phyloP scores from a whole-genome alignment of 2,329 filamentous ascomycete genomes.

The Tolypocladium inflatum region DNA sequence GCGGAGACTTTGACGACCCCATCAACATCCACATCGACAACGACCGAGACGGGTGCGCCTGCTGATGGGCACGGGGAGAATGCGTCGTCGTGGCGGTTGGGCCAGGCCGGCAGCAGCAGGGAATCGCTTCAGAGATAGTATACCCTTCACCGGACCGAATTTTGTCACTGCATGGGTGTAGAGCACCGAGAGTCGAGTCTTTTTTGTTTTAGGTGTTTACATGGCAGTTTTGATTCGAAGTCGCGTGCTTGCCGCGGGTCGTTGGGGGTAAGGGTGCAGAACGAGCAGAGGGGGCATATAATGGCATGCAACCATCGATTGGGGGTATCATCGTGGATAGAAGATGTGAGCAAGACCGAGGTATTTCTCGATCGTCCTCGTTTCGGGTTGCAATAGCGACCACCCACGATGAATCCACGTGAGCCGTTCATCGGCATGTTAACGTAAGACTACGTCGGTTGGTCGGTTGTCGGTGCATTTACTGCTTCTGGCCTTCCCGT shows the following conservation, averaged over 20 bases:
- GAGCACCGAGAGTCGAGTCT: conserved; percentile 8
- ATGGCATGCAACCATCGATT: not conserved
- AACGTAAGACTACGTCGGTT: no score
- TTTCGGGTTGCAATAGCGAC: not conserved
- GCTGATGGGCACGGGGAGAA: conserved; percentile 40
- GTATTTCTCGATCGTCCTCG: not conserved
- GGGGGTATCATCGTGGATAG: not conserved
- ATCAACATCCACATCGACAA: conserved; percentile 98
- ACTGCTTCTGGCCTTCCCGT: not conserved
- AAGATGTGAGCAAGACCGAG: not conserved
- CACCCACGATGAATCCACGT: not conserved
- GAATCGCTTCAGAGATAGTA: not conserved
- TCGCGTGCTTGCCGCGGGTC: not conserved
- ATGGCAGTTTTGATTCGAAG: conserved; percentile 1
- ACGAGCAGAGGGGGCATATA: not conserved
- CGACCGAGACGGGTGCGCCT: conserved; percentile 86
- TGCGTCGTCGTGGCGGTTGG: not conserved
- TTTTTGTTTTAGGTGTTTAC: conserved; percentile 6
- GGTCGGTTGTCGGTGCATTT: no score
- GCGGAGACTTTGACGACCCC: conserved; percentile 91
- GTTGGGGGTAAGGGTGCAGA: not conserved
- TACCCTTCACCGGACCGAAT: conserved; percentile 1
- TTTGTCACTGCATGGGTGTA: conserved; percentile 5
- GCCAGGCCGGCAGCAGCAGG: not conserved
- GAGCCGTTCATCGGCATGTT: not conserved